phyloP scores from a whole-genome alignment of 2,329 filamentous ascomycete species.

The Cladosporium colombiae region DNA sequence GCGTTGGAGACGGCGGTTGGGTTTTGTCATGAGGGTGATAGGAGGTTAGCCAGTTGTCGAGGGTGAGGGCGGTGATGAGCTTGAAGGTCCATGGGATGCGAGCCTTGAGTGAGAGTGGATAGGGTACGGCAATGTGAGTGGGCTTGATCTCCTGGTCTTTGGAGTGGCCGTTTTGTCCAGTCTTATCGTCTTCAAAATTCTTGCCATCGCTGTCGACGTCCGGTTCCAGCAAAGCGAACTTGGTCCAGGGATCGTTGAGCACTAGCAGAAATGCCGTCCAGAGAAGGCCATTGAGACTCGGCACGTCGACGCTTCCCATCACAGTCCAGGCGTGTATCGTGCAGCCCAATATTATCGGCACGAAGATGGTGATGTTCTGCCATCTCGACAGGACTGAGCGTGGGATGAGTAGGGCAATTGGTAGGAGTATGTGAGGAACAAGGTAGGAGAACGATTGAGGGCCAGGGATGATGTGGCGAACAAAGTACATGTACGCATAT shows the following conservation, averaged over 20 bases:
- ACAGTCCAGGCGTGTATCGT: conserved; percentile 32
- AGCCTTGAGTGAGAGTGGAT: conserved; percentile 25
- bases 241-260: conserved; percentile 30
- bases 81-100: conserved; percentile 32
- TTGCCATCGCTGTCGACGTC: background rate
- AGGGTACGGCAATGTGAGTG: conserved; percentile 20
- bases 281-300: conserved; percentile 32
- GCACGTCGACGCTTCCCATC: conserved; percentile 35
- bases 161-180: background rate
- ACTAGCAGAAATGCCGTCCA: conserved; percentile 31
- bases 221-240: conserved; percentile 25
- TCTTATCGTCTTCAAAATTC: background rate
- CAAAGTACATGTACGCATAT: conserved; percentile 26
- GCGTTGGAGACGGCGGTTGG: conserved; percentile 28
- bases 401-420: conserved; percentile 31
- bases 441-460: conserved; percentile 34
- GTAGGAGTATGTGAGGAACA: conserved; percentile 30
- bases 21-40: conserved; percentile 27
- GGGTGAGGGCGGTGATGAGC: conserved; percentile 29
- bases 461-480: conserved; percentile 32
- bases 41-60: conserved; percentile 34
- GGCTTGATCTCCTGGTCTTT: conserved; percentile 8
- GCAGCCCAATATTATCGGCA: conserved; percentile 30
- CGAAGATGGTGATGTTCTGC: conserved; percentile 27
- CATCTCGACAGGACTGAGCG: conserved; percentile 27